Evolutionary conservation across 2,329 filamentous ascomycete species (phyloP), one percentile per base, ranked within the genome.

Genomic region (Polychaeton citri): DNA sequence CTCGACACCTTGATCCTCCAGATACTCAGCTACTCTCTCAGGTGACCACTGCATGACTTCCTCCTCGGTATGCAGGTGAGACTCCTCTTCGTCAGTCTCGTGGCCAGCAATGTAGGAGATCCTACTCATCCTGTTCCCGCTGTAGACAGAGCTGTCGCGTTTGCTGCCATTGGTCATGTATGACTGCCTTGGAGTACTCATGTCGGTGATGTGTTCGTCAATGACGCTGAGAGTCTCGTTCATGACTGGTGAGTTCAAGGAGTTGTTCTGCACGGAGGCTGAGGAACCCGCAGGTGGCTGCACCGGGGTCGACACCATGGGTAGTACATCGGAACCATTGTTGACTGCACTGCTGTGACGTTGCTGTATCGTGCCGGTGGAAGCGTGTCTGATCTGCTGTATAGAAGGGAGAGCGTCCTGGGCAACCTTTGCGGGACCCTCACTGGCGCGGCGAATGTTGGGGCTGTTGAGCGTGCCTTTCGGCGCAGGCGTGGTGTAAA

Each of bases 181-280:
- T 48, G 38, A 69, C 43, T 50, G 66, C 42, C 74, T 70, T 17
- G 72, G 67, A 36, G 72, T 72, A 5, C 69, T 74, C 63, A 96
- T 73, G 55, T 94, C 82, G 30, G 85, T 94, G 48, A 96, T 94
- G 55, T 95, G 88, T 60, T 96, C 88, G 57, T 96, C 81, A 50
- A 96, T 96, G 39, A 96, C 88, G 52, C 86, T 94, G 35, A 96
- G 64, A 0, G 88, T 95, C 57, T 96, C 87, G 55, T 87, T 86
- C 66, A 96, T 81, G 34, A 95, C 87, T 8, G 83, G 81, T n/a
- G 52, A 56, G 41, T 51, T 50, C 8, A 28, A 15, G 12, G 24
- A 7, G 24, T 28, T 28, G 24, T 28, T 28, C 7, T 28, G 24
- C 4, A 15, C 4, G 12, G 24, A 15, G 7, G 15, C 24, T 7